Conservation (phyloP, 768 basidiomycete species). For the Calocybe indica region DNA sequence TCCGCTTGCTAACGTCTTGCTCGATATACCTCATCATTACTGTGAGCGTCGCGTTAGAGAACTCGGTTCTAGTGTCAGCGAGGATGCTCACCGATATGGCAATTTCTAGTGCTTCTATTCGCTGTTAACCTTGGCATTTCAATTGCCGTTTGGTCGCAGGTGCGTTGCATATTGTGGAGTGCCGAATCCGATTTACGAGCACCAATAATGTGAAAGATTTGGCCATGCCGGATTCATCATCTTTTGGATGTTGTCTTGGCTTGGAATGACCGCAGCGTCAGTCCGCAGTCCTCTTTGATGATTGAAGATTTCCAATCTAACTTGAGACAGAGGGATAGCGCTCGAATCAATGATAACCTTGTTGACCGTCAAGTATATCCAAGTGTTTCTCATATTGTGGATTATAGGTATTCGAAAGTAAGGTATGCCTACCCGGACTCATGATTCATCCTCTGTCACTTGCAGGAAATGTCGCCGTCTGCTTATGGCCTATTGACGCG, state of each 20-base stretch:
- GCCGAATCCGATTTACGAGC: no score
- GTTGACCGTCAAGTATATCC: slow-evolving; percentile 43
- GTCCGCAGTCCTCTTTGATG: slow-evolving; percentile 12
- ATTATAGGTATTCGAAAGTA: slow-evolving; percentile 37
- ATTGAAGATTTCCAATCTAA: not conserved
- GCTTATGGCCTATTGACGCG: slow-evolving; percentile 43
- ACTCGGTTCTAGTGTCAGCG: not conserved
- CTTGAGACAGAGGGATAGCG: slow-evolving; percentile 44
- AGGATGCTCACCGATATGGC: not conserved
- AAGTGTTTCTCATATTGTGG: slow-evolving; percentile 60
- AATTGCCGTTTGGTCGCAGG: slow-evolving; percentile 46
- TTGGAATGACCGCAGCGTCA: slow-evolving; percentile 52
- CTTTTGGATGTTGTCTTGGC: slow-evolving; percentile 64
- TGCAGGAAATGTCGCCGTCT: slow-evolving; percentile 53
- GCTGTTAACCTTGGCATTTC: slow-evolving; percentile 55
- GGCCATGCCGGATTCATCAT: slow-evolving; percentile 50
- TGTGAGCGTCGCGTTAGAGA: slow-evolving; percentile 13
- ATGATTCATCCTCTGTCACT: not conserved
- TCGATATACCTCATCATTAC: slow-evolving; percentile 31
- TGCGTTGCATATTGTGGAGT: slow-evolving; percentile 8
- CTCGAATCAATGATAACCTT: slow-evolving; percentile 55
- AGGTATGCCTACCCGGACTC: slow-evolving; percentile 20
- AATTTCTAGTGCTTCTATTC: slow-evolving; percentile 44
- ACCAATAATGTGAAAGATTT: slow-evolving; percentile 22
- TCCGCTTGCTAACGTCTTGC: slow-evolving; percentile 24